A percentile compares a stretch with the other conserved stretches of the same genome.
Evolutionary conservation across 164 flowering plant species (phyloP).

Genomic region (Nymphaea thermarum): DNA sequence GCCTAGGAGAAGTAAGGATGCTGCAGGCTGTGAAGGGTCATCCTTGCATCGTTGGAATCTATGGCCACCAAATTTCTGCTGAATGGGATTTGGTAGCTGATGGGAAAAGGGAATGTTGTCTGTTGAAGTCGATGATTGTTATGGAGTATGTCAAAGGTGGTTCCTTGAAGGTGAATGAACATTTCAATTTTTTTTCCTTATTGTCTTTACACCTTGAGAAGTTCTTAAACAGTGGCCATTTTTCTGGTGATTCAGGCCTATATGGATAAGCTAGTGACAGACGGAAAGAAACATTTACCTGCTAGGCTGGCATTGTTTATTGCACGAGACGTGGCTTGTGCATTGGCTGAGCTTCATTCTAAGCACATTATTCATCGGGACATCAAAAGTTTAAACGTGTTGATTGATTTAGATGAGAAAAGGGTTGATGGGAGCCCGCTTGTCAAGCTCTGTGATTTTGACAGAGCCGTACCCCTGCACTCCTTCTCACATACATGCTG

Average conservation of each 20-base stretch:
- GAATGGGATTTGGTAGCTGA: slow-evolving; percentile 48
- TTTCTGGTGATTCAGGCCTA: slow-evolving; percentile 31
- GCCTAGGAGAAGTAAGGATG: slow-evolving; percentile 85
- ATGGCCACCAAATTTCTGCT: slow-evolving; percentile 77
- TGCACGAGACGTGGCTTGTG: slow-evolving; percentile 76
- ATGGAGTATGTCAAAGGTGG: slow-evolving; percentile 85
- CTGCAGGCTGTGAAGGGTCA: slow-evolving; percentile 51
- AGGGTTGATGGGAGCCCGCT: slow-evolving; percentile 56
- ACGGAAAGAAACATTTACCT: slow-evolving; percentile 54
- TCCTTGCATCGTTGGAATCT: slow-evolving; percentile 72
- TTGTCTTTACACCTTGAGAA: background rate
- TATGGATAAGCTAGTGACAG: slow-evolving; percentile 36
- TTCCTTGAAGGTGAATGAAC: slow-evolving; percentile 51
- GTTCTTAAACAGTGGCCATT: too few species aligned
- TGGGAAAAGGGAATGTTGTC: slow-evolving; percentile 33
- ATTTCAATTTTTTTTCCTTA: slow-evolving; percentile 1
- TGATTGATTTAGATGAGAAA: slow-evolving; percentile 59
- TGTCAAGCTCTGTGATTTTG: slow-evolving; percentile 96
- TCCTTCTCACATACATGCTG: slow-evolving; percentile 77
- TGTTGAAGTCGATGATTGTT: slow-evolving; percentile 51
- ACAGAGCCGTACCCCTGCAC: slow-evolving; percentile 82
- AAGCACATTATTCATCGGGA: slow-evolving; percentile 90
- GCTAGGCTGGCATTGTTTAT: slow-evolving; percentile 41
- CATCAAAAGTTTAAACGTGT: slow-evolving; percentile 79
- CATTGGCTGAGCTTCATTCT: slow-evolving; percentile 66